Conservation (phyloP, 2,329 filamentous ascomycete genomes). For the Pseudocercospora crystallina region DNA sequence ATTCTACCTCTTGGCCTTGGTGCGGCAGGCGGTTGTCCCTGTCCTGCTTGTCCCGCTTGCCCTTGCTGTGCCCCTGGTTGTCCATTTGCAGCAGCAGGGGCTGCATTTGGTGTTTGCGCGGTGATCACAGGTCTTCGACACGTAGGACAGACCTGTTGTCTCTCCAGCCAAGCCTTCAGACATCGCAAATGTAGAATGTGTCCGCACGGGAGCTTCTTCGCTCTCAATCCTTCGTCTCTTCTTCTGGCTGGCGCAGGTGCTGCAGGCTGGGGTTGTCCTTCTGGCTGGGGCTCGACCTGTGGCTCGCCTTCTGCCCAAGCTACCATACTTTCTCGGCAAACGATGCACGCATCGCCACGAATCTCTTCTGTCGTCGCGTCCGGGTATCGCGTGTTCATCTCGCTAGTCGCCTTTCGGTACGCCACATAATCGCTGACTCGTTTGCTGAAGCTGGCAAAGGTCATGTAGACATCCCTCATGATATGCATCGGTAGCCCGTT, state of each 20-base stretch:
- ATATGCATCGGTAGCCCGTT: constrained; percentile 97
- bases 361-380: constrained; percentile 89
- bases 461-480: constrained; percentile 91
- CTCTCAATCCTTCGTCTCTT: constrained; percentile 78
- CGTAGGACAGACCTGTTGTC: constrained; percentile 95
- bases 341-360: constrained; percentile 86
- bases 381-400: constrained; percentile 88
- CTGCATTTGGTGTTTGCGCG: constrained; percentile 14
- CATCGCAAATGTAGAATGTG: constrained; percentile 94
- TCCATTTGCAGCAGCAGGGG: constrained; percentile 17
- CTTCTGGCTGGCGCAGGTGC: constrained; percentile 35
- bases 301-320: constrained; percentile 58
- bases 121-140: constrained; percentile 74
- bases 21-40: constrained; percentile 41
- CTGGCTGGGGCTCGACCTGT: constrained; percentile 17
- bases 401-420: constrained; percentile 85
- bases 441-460: constrained; percentile 86
- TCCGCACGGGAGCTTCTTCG: constrained; percentile 94
- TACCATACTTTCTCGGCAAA: constrained; percentile 94
- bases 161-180: constrained; percentile 93
- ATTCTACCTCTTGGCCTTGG: constrained; percentile 43
- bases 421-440: constrained; percentile 83
- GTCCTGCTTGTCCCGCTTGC: constrained; percentile 26
- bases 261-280: neutral
- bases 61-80: constrained; percentile 15